Conservation (phyloP, 164 flowering plant species). For the Malania oleifera region DNA sequence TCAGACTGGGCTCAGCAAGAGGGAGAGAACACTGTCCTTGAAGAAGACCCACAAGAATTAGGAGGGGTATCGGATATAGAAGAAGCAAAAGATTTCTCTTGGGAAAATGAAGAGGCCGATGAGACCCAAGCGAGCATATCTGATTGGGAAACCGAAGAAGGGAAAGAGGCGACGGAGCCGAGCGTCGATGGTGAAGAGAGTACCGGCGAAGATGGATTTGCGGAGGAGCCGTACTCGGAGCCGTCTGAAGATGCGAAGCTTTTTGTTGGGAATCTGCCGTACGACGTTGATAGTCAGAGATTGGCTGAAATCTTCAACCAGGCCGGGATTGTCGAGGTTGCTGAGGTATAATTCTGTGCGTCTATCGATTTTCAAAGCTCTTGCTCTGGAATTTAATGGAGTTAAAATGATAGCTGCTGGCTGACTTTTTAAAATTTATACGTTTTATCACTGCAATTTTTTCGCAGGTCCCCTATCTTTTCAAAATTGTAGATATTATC, state of each 20-base stretch:
- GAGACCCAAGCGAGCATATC: no score
- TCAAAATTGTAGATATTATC: background rate
- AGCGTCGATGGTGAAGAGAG: slow-evolving; percentile 7
- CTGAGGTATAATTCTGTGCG: slow-evolving; percentile 42
- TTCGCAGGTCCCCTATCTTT: background rate
- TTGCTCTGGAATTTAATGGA: background rate
- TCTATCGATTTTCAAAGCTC: background rate
- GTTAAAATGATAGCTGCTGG: no score
- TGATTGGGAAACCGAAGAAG: slow-evolving; percentile 16
- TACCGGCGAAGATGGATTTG: slow-evolving; percentile 22
- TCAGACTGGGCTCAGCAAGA: slow-evolving; percentile 61
- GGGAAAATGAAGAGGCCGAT: slow-evolving; percentile 26
- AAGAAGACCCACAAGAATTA: slow-evolving; percentile 8
- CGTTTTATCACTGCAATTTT: no score
- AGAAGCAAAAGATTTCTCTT: slow-evolving; percentile 17
- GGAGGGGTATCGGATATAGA: no score
- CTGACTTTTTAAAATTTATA: no score
- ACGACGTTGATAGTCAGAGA: slow-evolving; percentile 60
- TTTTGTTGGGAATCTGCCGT: slow-evolving; percentile 91
- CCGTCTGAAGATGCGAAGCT: slow-evolving; percentile 80
- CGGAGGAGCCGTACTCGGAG: slow-evolving; percentile 25
- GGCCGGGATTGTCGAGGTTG: slow-evolving; percentile 82
- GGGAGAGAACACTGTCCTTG: slow-evolving; percentile 28
- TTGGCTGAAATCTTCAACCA: slow-evolving; percentile 67
- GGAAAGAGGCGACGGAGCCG: slow-evolving; percentile 13